Percentiles rank a stretch among this genome's conserved stretches.
These are phyloP conservation scores for Rhodotorula sp. DNA, from an alignment of 1,284 basidiomycete genomes.

Conservation along the genomic window DNA sequence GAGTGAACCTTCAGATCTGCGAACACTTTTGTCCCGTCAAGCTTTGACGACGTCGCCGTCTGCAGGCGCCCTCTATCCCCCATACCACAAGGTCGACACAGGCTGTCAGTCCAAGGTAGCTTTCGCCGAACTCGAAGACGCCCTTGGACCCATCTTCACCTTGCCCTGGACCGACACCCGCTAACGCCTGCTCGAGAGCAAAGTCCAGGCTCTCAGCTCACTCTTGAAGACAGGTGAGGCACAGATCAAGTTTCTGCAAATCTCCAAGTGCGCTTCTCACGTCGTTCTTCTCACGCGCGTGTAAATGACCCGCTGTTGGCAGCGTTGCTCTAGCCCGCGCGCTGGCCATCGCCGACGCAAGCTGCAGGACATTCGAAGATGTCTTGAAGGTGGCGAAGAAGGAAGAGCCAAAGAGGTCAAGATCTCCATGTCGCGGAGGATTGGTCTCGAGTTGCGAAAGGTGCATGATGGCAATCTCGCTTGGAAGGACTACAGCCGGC, in stretches of 20 bases:
- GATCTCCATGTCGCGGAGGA: conserved; percentile 37
- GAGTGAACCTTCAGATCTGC: background rate
- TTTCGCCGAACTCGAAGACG: conserved; percentile 17
- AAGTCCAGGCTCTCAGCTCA: conserved; percentile 4
- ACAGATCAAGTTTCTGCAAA: conserved; percentile 19
- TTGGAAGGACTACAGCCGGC: too few relatives aligned
- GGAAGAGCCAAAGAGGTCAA: conserved; percentile 13
- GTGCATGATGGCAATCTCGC: conserved; percentile 4
- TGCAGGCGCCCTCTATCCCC: conserved; percentile 26
- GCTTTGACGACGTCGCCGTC: background rate
- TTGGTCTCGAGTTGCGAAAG: conserved; percentile 36
- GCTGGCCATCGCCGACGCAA: conserved; percentile 20
- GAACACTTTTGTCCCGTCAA: too few relatives aligned
- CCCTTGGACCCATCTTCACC: conserved; percentile 17
- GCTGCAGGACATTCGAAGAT: conserved; percentile 32
- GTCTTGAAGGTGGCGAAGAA: conserved; percentile 7
- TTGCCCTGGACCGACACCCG: conserved; percentile 32
- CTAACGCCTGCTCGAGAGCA: conserved; percentile 20
- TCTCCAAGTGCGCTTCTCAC: conserved; percentile 30
- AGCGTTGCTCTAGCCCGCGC: conserved; percentile 36
- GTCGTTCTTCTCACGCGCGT: too few relatives aligned
- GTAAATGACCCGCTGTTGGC: background rate
- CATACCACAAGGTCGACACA: conserved; percentile 26
- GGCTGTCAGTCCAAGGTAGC: conserved; percentile 4
- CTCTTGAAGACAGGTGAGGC: conserved; percentile 23